Base-by-base conservation (phyloP, 352 stramenopile species). In the Aphanomyces euteiches region DNA sequence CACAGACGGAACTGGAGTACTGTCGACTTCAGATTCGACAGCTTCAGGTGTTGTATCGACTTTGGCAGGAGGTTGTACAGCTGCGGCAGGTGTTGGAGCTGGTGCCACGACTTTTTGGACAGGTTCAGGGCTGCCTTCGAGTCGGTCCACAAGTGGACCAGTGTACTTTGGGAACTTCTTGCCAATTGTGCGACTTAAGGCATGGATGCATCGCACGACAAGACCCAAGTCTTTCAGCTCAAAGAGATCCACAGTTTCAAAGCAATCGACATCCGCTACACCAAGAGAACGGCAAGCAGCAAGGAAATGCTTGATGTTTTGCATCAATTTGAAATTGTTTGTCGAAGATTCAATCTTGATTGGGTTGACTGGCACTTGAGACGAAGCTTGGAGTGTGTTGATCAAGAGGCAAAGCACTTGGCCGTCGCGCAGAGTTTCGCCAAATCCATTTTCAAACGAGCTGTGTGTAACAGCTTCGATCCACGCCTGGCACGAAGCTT, bases 321-420 rank as follows among this genome's bases (percentile, higher is more conserved):
- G 89, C 88, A 96, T 96, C 69, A 95, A 88, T 78, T 93, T 95
- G 75, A 96, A 96, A 5, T 84, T 83, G 77, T 90, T 91, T 5
- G 75, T 56, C 3, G 87, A 90, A 17, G 73, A 79, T 76, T 92
- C 80, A 38, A 94, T 88, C 45, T 75, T 75, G 34, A 64, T 56
- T 21, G 53, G 48, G 17, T 40, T 21, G n/a, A 59, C 65, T 21
- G 53, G 43, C 7, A 75, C 56, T 7, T 91, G 83, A 2, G 80
- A 56, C 7, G 79, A 78, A 10, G 87, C 83, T 47, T 85, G 77
- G 64, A 94, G 89, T 59, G 75, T 83, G 75, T 94, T 94, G 72
- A 94, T 79, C 47, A 91, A 54, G 12, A 78, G 78, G 69, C 84
- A 92, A n/a, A 94, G 71, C 34, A 92, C 83, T 28, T 92, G 76